Conservation (phyloP, 495 filamentous ascomycete species). For the Penicillium arizonense region DNA sequence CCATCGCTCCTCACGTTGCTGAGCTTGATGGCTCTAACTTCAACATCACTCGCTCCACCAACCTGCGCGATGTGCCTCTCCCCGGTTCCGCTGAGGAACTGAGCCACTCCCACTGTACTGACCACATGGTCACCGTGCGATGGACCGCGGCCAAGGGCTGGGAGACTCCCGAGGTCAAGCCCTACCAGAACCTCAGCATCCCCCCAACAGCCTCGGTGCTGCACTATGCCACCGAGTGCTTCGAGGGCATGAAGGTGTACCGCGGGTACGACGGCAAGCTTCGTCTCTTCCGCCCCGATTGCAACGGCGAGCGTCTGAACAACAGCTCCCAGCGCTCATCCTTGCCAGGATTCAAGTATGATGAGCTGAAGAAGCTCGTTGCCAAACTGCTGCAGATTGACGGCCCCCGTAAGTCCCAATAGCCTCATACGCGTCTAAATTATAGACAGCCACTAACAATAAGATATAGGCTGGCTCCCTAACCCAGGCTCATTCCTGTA, state of each 20-base stretch:
- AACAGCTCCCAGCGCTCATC: slow-evolving; percentile 71
- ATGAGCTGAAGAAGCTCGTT: slow-evolving; percentile 73
- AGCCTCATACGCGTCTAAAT: background rate
- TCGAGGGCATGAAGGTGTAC: slow-evolving; percentile 88
- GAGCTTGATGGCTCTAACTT: slow-evolving; percentile 74
- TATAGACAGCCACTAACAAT: slow-evolving; percentile 9
- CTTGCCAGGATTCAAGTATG: slow-evolving; percentile 70
- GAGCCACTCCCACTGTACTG: slow-evolving; percentile 66
- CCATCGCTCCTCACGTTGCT: slow-evolving; percentile 28
- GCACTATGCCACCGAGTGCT: slow-evolving; percentile 91
- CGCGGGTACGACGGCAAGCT: slow-evolving; percentile 79
- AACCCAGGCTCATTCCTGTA: slow-evolving; percentile 68
- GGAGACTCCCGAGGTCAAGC: slow-evolving; percentile 72
- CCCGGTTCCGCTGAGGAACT: slow-evolving; percentile 51
- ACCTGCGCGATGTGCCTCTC: slow-evolving; percentile 65
- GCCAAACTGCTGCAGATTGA: slow-evolving; percentile 58
- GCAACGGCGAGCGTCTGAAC: slow-evolving; percentile 72
- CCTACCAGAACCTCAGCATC: slow-evolving; percentile 76
- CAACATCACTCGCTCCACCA: slow-evolving; percentile 63
- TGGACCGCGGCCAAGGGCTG: slow-evolving; percentile 73
- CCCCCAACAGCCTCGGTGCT: slow-evolving; percentile 83
- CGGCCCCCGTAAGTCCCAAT: slow-evolving; percentile 35
- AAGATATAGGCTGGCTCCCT: slow-evolving; percentile 69
- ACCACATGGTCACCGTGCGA: slow-evolving; percentile 81
- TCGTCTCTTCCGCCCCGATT: slow-evolving; percentile 80